Conservation (phyloP, 2,329 filamentous ascomycete genomes). For the Cladosporium sp. region DNA sequence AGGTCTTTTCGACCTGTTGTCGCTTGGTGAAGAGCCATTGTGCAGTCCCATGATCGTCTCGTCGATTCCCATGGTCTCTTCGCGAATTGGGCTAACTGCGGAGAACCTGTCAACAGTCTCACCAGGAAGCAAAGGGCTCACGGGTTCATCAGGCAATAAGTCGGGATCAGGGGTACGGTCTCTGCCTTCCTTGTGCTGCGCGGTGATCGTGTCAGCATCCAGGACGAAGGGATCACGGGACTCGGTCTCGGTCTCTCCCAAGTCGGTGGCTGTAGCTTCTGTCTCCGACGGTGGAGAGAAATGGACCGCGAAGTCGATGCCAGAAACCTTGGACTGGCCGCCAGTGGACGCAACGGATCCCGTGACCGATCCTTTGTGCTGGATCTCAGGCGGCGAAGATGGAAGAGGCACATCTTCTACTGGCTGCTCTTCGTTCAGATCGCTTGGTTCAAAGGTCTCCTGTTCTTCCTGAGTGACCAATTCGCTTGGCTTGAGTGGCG, state of each 20-base stretch:
- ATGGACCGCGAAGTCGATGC: conserved; percentile 31
- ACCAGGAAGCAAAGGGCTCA: conserved; percentile 28
- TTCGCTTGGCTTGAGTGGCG: conserved; percentile 10
- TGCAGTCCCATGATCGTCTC: conserved; percentile 19
- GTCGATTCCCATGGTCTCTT: conserved; percentile 27
- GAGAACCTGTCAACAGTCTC: conserved; percentile 30
- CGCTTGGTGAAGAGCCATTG: conserved; percentile 9
- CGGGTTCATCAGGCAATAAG: conserved; percentile 14
- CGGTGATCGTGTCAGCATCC: conserved; percentile 32
- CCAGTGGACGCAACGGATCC: conserved; percentile 22
- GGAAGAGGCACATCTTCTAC: background rate
- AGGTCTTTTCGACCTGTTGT: conserved; percentile 13
- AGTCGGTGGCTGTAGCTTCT: conserved; percentile 21
- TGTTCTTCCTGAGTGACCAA: background rate
- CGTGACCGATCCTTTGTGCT: conserved; percentile 18
- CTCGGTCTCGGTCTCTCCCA: conserved; percentile 25
- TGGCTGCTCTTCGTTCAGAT: conserved; percentile 5
- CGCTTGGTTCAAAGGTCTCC: background rate
- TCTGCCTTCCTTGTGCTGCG: conserved; percentile 26
- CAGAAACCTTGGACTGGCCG: conserved; percentile 22
- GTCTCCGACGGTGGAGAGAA: conserved; percentile 29
- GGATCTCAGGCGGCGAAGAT: conserved; percentile 11
- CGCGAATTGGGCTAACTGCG: conserved; percentile 31
- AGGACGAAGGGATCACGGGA: conserved; percentile 30
- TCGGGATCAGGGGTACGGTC: background rate